Conservation (phyloP, 2,329 filamentous ascomycete genomes). For the Didymella pinodella region DNA sequence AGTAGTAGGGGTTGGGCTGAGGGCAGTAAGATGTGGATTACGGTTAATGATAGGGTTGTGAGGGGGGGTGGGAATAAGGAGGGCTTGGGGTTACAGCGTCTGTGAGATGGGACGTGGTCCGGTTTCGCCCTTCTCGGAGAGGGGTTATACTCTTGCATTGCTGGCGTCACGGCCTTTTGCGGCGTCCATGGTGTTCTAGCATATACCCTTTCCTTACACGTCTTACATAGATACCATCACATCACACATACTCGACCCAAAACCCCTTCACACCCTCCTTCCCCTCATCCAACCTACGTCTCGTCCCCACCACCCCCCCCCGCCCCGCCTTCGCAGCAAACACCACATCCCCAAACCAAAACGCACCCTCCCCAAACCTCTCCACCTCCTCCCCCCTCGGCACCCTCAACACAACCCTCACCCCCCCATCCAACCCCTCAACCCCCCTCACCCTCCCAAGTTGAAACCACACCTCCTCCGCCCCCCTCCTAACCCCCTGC, state of each 20-base stretch:
- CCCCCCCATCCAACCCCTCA: conserved; percentile 23
- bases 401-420: conserved; percentile 32
- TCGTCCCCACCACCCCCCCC: conserved; percentile 20
- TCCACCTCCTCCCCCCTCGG: conserved; percentile 30
- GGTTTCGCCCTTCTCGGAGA: neutral
- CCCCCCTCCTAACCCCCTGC: conserved; percentile 5
- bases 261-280: conserved; percentile 31
- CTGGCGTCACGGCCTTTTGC: neutral
- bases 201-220: neutral
- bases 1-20: conserved; percentile 4
- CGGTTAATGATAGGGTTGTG: conserved; percentile 4
- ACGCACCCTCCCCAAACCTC: conserved; percentile 26
- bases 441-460: conserved; percentile 28
- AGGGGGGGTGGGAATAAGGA: conserved; percentile 1
- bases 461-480: conserved; percentile 25
- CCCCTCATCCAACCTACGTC: conserved; percentile 25
- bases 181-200: neutral
- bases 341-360: conserved; percentile 42
- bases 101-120: neutral
- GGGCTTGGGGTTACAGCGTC: neutral
- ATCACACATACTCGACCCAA: conserved; percentile 37
- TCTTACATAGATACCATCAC: neutral
- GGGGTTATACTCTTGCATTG: neutral
- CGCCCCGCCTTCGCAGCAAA: conserved; percentile 24
- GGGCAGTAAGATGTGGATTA: conserved; percentile 5